Evolutionary conservation across 371 early-diverging fungal genomes (phyloP).

Genomic region (Lichtheimia ornata): DNA sequence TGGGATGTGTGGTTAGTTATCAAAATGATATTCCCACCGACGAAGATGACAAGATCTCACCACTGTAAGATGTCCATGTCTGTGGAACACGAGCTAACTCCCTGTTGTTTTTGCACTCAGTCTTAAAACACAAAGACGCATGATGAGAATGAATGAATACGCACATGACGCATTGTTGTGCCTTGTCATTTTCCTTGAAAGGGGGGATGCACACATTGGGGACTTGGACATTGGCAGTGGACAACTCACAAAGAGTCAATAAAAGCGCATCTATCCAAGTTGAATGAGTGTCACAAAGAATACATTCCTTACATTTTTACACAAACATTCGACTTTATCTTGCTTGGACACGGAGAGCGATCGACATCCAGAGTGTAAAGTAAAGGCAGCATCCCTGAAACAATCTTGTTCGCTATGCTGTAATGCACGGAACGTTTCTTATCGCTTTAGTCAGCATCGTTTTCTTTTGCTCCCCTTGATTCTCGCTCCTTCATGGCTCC

Average conservation of each 20-base stretch:
- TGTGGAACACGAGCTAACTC: conserved; percentile 14
- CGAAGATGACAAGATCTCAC: neutral
- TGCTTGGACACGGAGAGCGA: conserved; percentile 10
- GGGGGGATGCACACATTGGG: conserved; percentile 7
- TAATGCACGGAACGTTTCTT: conserved; percentile 10
- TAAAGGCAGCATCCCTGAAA: conserved; percentile 9
- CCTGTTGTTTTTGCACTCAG: conserved; percentile 3
- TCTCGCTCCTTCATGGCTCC: no score
- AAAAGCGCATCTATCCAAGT: conserved; percentile 9
- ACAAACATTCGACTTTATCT: conserved; percentile 13
- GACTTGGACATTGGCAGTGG: conserved; percentile 9
- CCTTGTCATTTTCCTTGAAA: neutral
- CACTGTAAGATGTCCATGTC: conserved; percentile 19
- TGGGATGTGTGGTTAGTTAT: neutral
- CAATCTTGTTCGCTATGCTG: conserved; percentile 14
- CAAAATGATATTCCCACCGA: neutral
- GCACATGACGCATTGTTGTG: conserved; percentile 4
- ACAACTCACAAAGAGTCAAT: conserved; percentile 14
- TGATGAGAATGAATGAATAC: neutral
- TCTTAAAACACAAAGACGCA: neutral
- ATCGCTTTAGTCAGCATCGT: neutral
- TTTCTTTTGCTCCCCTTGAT: no score
- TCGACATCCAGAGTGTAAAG: conserved; percentile 13
- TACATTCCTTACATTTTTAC: neutral
- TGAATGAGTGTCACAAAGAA: no score